These are phyloP conservation scores for Stereum hirsutum DNA, from an alignment of 1,284 basidiomycete species.

Conservation along the genomic window DNA sequence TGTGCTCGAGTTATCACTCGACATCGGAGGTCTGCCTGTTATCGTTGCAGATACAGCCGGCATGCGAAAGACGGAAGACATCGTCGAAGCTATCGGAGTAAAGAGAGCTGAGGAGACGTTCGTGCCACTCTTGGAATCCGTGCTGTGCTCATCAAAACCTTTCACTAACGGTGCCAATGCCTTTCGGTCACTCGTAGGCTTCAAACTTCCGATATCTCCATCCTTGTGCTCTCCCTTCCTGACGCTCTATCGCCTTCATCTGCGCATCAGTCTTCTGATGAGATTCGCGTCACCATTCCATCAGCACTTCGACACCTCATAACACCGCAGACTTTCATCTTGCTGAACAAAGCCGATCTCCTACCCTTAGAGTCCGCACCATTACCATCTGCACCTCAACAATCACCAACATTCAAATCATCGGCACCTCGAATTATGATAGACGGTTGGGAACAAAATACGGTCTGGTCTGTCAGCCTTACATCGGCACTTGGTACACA, in stretches of 20 bases:
- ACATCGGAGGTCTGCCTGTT: slow-evolving; percentile 80
- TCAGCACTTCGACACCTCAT: slow-evolving; percentile 37
- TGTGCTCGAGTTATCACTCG: slow-evolving; percentile 73
- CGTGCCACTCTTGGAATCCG: slow-evolving; percentile 16
- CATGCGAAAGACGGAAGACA: slow-evolving; percentile 58
- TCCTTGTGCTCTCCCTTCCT: slow-evolving; percentile 72
- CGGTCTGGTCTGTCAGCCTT: slow-evolving; percentile 54
- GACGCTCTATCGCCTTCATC: slow-evolving; percentile 33
- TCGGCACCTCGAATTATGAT: no score
- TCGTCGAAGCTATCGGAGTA: slow-evolving; percentile 79
- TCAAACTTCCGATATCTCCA: slow-evolving; percentile 54
- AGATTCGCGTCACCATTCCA: slow-evolving; percentile 30
- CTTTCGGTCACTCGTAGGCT: slow-evolving; percentile 31
- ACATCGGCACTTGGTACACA: slow-evolving; percentile 45
- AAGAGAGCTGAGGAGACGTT: slow-evolving; percentile 60
- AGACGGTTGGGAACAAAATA: no score
- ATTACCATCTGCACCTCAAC: no score
- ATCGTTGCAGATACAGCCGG: slow-evolving; percentile 82
- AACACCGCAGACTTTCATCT: slow-evolving; percentile 45
- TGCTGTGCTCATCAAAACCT: not conserved
- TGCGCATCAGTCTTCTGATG: slow-evolving; percentile 8
- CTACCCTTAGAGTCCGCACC: slow-evolving; percentile 16
- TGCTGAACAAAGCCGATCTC: slow-evolving; percentile 73
- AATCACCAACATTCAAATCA: no score
- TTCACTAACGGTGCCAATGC: no score